Base-by-base conservation (phyloP, 2,329 filamentous ascomycete genomes). In the Fusarium pseudonygamai region DNA sequence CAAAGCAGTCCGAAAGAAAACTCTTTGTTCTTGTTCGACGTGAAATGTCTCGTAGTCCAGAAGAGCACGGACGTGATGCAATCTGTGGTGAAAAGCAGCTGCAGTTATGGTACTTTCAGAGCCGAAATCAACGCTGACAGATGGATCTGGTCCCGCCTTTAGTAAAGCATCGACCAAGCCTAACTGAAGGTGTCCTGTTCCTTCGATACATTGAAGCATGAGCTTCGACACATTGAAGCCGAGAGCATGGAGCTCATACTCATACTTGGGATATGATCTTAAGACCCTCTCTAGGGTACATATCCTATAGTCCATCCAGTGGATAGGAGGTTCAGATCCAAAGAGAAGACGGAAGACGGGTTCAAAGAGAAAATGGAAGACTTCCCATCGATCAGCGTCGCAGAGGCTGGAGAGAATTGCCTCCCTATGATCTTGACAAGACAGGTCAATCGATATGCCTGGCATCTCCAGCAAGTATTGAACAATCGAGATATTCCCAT, bases 401-500 rank as follows among this genome's bases (percentile, higher is more conserved):
- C n/a, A n/a, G n/a, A n/a, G n/a, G n/a, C n/a, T n/a, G n/a, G n/a
- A n/a, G n/a, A n/a, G n/a, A n/a, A n/a, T 20, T 14, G 16, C 43
- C 0, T 46, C 24, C 8, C 43, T 20, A 3, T 46, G 18, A 10
- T 28, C 18, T 10, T 5, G 8, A 20, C 12, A 3, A 28, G 24
- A 26, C 5, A 46, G 7, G 18, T 46, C 43, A 26, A 46, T 46
- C 2, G 3, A 20, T 4, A 12, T 26, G 5, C 18, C 16, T 14
- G 4, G 0, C 24, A 15, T 28, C 24, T 46, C 24, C 45, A 28
- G 2, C 1, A 46, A 7, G 0, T 0, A 15, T 10, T 4, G 43
- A 7, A 46, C 0, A 10, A 0, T 0, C 5, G 9, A 0, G 0
- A 22, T 3, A 15, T 28, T 46, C 0, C 13, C 6, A 4, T 0